Base-by-base conservation (phyloP, 1,139 yeast genomes). In the Hanseniaspora sp. region DNA sequence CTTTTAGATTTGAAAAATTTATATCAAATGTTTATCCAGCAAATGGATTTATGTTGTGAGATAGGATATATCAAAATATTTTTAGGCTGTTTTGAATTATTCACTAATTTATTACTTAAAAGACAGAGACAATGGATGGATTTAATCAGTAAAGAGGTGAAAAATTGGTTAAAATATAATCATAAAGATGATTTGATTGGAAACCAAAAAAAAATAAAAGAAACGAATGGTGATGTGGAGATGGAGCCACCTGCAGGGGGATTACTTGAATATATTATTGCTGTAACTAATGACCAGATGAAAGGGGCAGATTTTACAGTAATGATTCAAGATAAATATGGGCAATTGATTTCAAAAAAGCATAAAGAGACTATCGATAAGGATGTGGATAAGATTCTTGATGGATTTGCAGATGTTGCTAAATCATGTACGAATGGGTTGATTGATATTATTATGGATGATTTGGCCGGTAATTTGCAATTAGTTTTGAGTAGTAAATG, bases 11-110 rank as follows among this genome's bases (percentile, higher is more conserved):
- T 86, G 13, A 86, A 83, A 29, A 83, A 80, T 55, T 86, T 87
- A 52, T 81, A 86, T 65, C 79, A 85, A 52, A 85, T 88, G 82
- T 79, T 88, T 58, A 83, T 84, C 37, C 95, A 87, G 64, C 96
- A 88, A 66, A 83, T 88, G n/a, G 95, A 86, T 60, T 94, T 86
- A 11, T 95, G 95, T 0, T 87, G 92, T 0, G 92, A 84, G 42
- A 82, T 95, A 2, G 87, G 88, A 1, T 90, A 86, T 65, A 87
- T 92, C 11, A 78, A 83, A 59, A 85, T 88, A 35, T 72, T 87
- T 47, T 82, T 83, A 9, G 94, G 94, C n/a, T 95, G 87, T 13
- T 79, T 88, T 35, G 82, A 78, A 56, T 82, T 83, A 58, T 86
- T 92, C 75, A 78, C 85, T 31, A 71, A 70, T 12, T 73, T 86